Evolutionary conservation across 106 monocot species (phyloP).

Genomic region (Dendrobium chrysotoxum): DNA sequence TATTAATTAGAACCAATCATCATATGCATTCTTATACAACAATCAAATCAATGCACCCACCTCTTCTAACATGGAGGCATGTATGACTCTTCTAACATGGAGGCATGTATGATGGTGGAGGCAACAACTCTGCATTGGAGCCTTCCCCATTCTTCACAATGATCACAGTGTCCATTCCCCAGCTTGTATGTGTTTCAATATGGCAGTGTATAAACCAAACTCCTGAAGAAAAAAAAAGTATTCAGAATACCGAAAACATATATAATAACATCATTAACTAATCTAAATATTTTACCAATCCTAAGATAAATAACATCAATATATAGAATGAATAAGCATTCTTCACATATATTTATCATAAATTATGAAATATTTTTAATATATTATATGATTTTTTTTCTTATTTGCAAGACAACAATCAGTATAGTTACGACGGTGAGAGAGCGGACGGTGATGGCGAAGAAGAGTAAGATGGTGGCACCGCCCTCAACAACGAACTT

Average conservation of each 20-base stretch:
- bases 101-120: slow-evolving; percentile 40
- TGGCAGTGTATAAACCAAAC: slow-evolving; percentile 26
- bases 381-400: too few relatives aligned
- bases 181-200: slow-evolving; percentile 19
- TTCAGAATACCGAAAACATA: neutral
- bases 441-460: too few relatives aligned
- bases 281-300: neutral
- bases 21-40: too few relatives aligned
- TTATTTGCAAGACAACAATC: too few relatives aligned
- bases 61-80: slow-evolving; percentile 34
- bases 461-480: too few relatives aligned
- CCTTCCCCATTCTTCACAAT: slow-evolving; percentile 41
- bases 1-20: neutral
- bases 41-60: neutral
- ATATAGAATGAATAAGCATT: too few relatives aligned
- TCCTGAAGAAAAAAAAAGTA: slow-evolving; percentile 6
- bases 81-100: slow-evolving; percentile 16
- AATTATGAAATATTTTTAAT: too few relatives aligned
- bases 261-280: neutral
- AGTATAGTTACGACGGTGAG: too few relatives aligned
- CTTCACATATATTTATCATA: too few relatives aligned
- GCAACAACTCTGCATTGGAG: slow-evolving; percentile 9
- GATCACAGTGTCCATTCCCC: slow-evolving; percentile 54
- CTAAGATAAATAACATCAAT: too few relatives aligned
- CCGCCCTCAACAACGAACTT: too few relatives aligned